Percentiles rank a stretch among this genome's conserved stretches.
Evolutionary conservation across 768 basidiomycete species (phyloP).

Genomic region (Amanita subjunquillea): DNA sequence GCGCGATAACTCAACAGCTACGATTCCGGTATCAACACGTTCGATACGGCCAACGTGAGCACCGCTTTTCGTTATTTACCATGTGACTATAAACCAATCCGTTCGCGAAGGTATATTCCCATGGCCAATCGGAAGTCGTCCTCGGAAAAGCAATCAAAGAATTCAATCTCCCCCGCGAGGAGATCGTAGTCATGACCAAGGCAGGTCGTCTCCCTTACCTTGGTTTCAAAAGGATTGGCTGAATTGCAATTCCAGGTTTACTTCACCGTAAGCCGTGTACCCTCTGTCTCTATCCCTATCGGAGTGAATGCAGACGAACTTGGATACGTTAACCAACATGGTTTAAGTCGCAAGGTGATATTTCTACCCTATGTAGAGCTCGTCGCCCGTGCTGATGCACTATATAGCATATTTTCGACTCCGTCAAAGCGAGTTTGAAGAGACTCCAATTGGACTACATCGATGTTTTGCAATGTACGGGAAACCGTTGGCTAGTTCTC

Average conservation of each 20-base stretch:
- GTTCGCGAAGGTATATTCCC: slow-evolving; percentile 46
- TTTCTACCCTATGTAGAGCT: background rate
- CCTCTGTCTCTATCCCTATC: slow-evolving; percentile 6
- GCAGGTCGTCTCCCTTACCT: background rate
- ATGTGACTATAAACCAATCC: background rate
- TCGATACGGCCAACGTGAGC: slow-evolving; percentile 43
- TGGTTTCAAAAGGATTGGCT: background rate
- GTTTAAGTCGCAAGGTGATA: slow-evolving; percentile 28
- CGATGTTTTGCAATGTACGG: slow-evolving; percentile 17
- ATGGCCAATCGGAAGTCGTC: slow-evolving; percentile 55
- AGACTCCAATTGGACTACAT: slow-evolving; percentile 50
- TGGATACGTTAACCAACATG: slow-evolving; percentile 41
- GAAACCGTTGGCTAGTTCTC: too few relatives aligned
- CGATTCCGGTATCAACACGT: slow-evolving; percentile 55
- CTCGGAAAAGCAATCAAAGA: slow-evolving; percentile 66
- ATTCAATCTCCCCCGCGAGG: slow-evolving; percentile 56
- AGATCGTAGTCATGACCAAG: slow-evolving; percentile 75
- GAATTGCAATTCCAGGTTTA: slow-evolving; percentile 9
- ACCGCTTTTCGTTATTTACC: background rate
- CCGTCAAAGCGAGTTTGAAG: slow-evolving; percentile 22
- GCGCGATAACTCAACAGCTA: slow-evolving; percentile 22
- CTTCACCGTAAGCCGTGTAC: slow-evolving; percentile 17
- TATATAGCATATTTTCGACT: slow-evolving; percentile 36
- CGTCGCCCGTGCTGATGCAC: background rate
- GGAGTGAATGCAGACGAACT: slow-evolving; percentile 18